phyloP scores from a whole-genome alignment of 129 eudicot genomes.

The Pittosporum tobira region DNA sequence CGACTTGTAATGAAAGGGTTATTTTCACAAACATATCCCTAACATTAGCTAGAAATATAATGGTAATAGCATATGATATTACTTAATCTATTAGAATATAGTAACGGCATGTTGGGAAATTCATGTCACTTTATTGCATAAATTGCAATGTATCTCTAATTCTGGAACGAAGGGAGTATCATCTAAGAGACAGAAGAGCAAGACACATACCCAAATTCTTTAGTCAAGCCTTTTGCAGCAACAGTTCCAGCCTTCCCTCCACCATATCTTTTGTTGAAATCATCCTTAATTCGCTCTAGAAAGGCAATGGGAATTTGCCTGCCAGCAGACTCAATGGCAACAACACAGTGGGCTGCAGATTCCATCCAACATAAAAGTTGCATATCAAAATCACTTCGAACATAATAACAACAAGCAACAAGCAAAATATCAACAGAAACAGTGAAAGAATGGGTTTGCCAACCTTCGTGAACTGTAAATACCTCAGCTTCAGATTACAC shows the following conservation, averaged over 20 bases:
- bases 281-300: conserved; percentile 49
- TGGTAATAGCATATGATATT: too few species aligned
- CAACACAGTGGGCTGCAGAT: conserved; percentile 37
- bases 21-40: too few species aligned
- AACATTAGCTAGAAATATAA: too few species aligned
- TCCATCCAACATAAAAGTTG: neutral
- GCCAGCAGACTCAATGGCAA: conserved; percentile 48
- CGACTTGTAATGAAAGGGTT: too few species aligned
- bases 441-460: too few species aligned
- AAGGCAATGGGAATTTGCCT: conserved; percentile 53
- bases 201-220: conserved; percentile 7
- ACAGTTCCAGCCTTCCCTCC: conserved; percentile 54
- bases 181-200: neutral
- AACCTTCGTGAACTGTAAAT: too few species aligned
- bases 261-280: conserved; percentile 43
- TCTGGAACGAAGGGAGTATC: too few species aligned
- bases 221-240: conserved; percentile 34
- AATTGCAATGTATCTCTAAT: too few species aligned
- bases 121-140: too few species aligned
- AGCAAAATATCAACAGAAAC: neutral
- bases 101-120: too few species aligned
- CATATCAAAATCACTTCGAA: neutral
- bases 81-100: too few species aligned
- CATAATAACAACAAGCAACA: neutral
- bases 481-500: too few species aligned